phyloP scores from a whole-genome alignment of 75 land plant genomes.

The Sequoia sempervirens region DNA sequence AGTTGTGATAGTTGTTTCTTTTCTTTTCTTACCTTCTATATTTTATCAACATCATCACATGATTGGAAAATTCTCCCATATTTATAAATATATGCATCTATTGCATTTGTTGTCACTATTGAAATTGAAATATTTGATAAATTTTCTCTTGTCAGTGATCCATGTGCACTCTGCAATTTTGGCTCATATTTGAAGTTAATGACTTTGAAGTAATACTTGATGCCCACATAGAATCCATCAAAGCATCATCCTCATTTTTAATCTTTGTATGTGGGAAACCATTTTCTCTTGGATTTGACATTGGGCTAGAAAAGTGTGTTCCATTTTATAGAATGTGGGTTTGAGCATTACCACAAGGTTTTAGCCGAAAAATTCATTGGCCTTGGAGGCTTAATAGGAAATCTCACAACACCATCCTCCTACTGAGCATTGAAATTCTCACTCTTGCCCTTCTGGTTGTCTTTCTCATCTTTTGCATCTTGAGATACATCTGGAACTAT shows the following conservation, averaged over 20 bases:
- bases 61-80: conserved; percentile 14
- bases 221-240: conserved; percentile 14
- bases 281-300: conserved; percentile 8
- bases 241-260: conserved; percentile 24
- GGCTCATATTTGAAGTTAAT: conserved; percentile 16
- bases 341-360: conserved; percentile 14
- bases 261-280: conserved; percentile 13
- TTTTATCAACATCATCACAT: conserved; percentile 11
- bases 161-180: conserved; percentile 7
- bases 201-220: conserved; percentile 14
- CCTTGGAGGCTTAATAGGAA: conserved; percentile 50
- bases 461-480: no score
- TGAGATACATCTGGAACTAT: no score
- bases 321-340: conserved; percentile 22
- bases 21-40: background rate
- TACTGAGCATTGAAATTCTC: conserved; percentile 40
- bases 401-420: conserved; percentile 45
- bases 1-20: background rate
- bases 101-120: conserved; percentile 12
- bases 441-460: conserved; percentile 34
- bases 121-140: conserved; percentile 17
- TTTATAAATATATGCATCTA: conserved; percentile 15
- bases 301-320: conserved; percentile 21
- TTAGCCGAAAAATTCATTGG: conserved; percentile 10
- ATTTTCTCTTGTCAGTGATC: conserved; percentile 10